A percentile compares a stretch with the other conserved stretches of the same genome.
Evolutionary conservation across 352 stramenopile species (phyloP).

Genomic region (Blastocystis sp.): DNA sequence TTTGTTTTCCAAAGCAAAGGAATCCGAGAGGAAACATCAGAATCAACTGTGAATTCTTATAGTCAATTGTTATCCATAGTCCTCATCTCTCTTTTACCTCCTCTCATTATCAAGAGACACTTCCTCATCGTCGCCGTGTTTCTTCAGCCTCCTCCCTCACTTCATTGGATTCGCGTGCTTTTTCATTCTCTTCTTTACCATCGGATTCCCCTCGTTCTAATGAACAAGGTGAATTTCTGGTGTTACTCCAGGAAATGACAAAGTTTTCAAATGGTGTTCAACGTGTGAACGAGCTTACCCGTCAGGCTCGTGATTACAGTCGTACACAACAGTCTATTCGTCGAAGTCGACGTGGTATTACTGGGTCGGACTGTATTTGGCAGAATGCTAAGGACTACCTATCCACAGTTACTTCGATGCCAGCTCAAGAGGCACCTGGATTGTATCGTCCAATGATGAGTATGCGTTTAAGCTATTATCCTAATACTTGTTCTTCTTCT

Average conservation of each 20-base stretch:
- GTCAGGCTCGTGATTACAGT: neutral
- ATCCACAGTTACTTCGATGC: neutral
- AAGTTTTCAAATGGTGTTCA: neutral
- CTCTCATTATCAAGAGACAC: no score
- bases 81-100: neutral
- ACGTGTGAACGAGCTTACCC: neutral
- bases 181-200: neutral
- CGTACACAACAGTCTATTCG: neutral
- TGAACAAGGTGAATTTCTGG: neutral
- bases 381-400: slow-evolving; percentile 5
- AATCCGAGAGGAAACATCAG: neutral
- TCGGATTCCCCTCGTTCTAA: no score
- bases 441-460: slow-evolving; percentile 11
- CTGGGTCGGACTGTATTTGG: neutral
- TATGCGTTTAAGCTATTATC: neutral
- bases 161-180: neutral
- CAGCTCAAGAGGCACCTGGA: neutral
- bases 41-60: neutral
- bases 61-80: neutral
- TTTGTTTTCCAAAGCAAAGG: neutral
- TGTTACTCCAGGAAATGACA: neutral
- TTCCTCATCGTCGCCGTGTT: slow-evolving; percentile 12
- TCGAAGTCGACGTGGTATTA: neutral
- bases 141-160: neutral
- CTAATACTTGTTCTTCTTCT: neutral